Evolutionary conservation across 2,329 filamentous ascomycete species (phyloP).

Genomic region (Chalara sp.): DNA sequence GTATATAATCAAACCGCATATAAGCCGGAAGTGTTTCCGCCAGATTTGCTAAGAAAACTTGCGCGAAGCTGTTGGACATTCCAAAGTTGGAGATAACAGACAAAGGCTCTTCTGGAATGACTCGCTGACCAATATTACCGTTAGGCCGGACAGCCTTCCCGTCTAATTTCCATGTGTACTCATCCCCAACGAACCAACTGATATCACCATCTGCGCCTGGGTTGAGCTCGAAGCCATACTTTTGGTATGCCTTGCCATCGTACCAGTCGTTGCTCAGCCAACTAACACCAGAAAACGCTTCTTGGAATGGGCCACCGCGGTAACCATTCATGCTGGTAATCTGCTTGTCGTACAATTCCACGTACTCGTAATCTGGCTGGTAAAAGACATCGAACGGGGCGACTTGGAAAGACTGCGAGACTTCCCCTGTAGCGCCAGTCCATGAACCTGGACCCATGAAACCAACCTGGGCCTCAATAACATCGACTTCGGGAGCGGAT

Average conservation of each 20-base stretch:
- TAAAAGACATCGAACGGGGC: slow-evolving; percentile 68
- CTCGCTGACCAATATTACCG: slow-evolving; percentile 60
- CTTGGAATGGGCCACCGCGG: slow-evolving; percentile 54
- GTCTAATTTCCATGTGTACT: slow-evolving; percentile 58
- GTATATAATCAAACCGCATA: slow-evolving; percentile 63
- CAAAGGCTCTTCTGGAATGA: slow-evolving; percentile 63
- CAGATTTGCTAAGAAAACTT: slow-evolving; percentile 51
- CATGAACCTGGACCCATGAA: slow-evolving; percentile 33
- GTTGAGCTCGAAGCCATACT: slow-evolving; percentile 56
- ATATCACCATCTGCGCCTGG: slow-evolving; percentile 54
- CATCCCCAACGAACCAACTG: slow-evolving; percentile 61
- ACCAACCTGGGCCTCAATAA: slow-evolving; percentile 55
- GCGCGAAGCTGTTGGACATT: slow-evolving; percentile 60
- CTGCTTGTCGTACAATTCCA: slow-evolving; percentile 55
- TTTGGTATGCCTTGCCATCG: slow-evolving; percentile 55
- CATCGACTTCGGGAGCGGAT: slow-evolving; percentile 66
- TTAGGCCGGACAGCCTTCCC: slow-evolving; percentile 56
- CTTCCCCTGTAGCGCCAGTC: slow-evolving; percentile 48
- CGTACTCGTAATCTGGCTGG: slow-evolving; percentile 56
- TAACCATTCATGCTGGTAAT: slow-evolving; percentile 53
- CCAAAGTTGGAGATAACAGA: slow-evolving; percentile 62
- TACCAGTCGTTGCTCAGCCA: slow-evolving; percentile 62
- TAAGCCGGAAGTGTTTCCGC: slow-evolving; percentile 50
- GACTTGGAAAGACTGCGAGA: slow-evolving; percentile 60
- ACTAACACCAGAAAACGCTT: slow-evolving; percentile 54